These are phyloP conservation scores for Penicillium alfredii DNA, from an alignment of 495 filamentous ascomycete genomes.

Conservation along the genomic window DNA sequence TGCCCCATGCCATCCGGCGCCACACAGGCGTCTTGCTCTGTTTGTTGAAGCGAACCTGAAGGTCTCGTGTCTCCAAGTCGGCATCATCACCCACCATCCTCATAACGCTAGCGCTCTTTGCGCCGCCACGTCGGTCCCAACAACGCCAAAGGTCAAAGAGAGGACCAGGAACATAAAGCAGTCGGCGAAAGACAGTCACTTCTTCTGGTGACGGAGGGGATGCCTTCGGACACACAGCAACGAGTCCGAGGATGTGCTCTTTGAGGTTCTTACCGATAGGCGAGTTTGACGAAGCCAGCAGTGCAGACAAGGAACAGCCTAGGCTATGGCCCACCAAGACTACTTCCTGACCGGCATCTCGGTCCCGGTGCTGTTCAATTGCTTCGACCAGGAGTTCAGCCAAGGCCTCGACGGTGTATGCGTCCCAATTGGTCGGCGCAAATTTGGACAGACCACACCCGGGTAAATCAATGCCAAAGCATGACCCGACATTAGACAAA, in stretches of 20 bases:
- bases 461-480: constrained; percentile 83
- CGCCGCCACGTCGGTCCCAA: constrained; percentile 79
- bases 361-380: constrained; percentile 65
- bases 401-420: constrained; percentile 72
- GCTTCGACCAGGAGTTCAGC: constrained; percentile 65
- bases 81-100: constrained; percentile 73
- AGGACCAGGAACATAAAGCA: constrained; percentile 60
- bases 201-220: constrained; percentile 52
- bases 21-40: constrained; percentile 78
- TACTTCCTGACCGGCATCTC: constrained; percentile 61
- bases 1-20: constrained; percentile 75
- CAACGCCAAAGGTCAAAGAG: constrained; percentile 71
- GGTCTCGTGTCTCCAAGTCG: constrained; percentile 64
- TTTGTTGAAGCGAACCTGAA: constrained; percentile 78
- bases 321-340: constrained; percentile 84
- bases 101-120: constrained; percentile 67
- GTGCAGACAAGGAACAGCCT: constrained; percentile 71
- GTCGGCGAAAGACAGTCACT: constrained; percentile 43
- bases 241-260: constrained; percentile 63
- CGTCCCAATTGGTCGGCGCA: constrained; percentile 62
- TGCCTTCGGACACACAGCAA: constrained; percentile 74
- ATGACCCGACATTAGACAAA: constrained; percentile 78
- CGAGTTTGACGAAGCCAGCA: constrained; percentile 61
- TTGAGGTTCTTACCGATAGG: constrained; percentile 42
- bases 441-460: constrained; percentile 80